These are phyloP conservation scores for Claviceps pazoutovae DNA, from an alignment of 2,329 filamentous ascomycete species.

Conservation along the genomic window DNA sequence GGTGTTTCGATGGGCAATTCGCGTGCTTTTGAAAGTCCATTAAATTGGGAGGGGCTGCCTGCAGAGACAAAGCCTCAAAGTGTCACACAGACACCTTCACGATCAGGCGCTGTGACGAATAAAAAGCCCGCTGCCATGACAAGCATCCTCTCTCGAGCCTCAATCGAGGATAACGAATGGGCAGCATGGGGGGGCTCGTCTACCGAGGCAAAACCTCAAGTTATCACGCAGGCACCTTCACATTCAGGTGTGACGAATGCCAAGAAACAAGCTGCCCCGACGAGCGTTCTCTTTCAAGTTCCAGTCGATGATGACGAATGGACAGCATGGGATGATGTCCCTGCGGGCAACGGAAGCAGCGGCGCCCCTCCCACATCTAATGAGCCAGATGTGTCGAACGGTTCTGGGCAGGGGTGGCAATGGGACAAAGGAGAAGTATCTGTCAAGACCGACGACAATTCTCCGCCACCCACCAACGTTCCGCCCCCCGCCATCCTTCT, in stretches of 20 bases:
- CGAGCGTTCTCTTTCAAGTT: too few species aligned
- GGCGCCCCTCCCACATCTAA: conserved; percentile 9
- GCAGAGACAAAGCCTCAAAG: conserved; percentile 30
- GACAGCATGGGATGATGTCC: conserved; percentile 36
- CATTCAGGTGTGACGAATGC: conserved; percentile 20
- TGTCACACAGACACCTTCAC: conserved; percentile 35
- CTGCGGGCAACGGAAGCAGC: conserved; percentile 10
- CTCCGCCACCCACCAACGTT: conserved; percentile 64
- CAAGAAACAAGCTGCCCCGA: too few species aligned
- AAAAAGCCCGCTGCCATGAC: conserved; percentile 4
- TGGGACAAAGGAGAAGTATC: conserved; percentile 31
- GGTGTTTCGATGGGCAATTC: neutral
- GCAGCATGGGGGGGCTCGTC: conserved; percentile 23
- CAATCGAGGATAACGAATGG: conserved; percentile 20
- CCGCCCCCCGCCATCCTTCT: conserved; percentile 78
- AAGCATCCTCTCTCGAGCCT: conserved; percentile 1
- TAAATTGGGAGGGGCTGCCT: conserved; percentile 16
- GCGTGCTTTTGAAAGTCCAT: conserved; percentile 6
- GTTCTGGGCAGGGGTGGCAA: conserved; percentile 26
- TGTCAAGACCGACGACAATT: conserved; percentile 15
- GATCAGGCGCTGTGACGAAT: conserved; percentile 16
- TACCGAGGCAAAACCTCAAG: conserved; percentile 27
- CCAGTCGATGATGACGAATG: conserved; percentile 31
- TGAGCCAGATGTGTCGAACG: conserved; percentile 11
- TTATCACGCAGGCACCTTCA: conserved; percentile 34